Evolutionary conservation across 78 protist genomes (phyloP).

Genomic region (Dictyostelium intermedium): DNA sequence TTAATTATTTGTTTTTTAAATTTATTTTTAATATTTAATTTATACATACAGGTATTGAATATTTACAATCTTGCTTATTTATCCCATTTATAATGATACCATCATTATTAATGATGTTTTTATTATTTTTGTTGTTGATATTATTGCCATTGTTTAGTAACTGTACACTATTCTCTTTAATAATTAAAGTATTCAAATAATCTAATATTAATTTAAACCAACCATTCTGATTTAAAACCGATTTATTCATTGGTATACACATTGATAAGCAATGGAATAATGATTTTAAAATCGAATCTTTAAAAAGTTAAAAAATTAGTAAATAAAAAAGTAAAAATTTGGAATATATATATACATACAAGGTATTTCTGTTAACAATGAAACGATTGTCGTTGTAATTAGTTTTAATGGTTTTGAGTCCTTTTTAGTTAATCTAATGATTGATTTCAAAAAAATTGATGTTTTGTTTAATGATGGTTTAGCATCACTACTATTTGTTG

Average conservation of each 20-base stretch:
- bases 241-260: conserved; percentile 26
- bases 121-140: not conserved
- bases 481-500: not conserved
- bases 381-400: conserved; percentile 22
- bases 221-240: not conserved
- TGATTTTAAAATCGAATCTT: not conserved
- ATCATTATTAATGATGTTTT: not conserved
- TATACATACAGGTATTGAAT: not conserved
- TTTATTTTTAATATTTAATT: not conserved
- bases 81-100: not conserved
- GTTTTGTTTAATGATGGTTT: not conserved
- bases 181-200: not conserved
- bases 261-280: conserved; percentile 54
- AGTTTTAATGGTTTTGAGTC: not conserved
- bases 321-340: not conserved
- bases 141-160: not conserved
- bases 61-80: not conserved
- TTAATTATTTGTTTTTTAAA: not conserved
- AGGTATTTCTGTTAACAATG: conserved; percentile 1
- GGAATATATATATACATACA: no score
- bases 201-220: not conserved
- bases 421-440: conserved; percentile 13
- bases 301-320: not conserved
- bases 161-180: not conserved
- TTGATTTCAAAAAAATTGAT: conserved; percentile 33